A percentile compares a stretch with the other conserved stretches of the same genome.
phyloP scores from a whole-genome alignment of 1,139 yeast species.

The Geotrichum australiense region DNA sequence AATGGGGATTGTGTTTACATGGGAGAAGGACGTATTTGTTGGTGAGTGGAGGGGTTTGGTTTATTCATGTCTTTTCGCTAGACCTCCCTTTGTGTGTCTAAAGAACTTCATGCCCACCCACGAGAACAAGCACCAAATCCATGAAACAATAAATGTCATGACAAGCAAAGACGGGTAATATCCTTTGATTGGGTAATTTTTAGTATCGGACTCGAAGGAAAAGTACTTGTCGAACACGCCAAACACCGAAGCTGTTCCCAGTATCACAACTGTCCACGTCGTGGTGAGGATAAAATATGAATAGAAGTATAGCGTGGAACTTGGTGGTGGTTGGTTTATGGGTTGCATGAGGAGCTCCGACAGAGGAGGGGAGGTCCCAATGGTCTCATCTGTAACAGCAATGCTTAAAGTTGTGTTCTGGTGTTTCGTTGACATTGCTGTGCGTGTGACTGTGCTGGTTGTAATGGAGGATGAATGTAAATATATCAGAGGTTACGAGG shows the following conservation, averaged over 20 bases:
- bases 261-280: slow-evolving; percentile 27
- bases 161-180: slow-evolving; percentile 47
- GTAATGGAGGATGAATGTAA: too few species aligned
- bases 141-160: slow-evolving; percentile 48
- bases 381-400: too few species aligned
- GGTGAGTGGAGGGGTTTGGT: too few species aligned
- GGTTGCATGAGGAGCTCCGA: slow-evolving; percentile 10
- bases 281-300: slow-evolving; percentile 27
- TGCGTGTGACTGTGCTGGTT: too few species aligned
- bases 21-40: not conserved
- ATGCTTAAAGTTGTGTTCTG: too few species aligned
- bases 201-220: slow-evolving; percentile 11
- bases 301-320: slow-evolving; percentile 15
- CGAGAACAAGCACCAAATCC: slow-evolving; percentile 73
- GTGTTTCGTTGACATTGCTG: too few species aligned
- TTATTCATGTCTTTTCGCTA: slow-evolving; percentile 4
- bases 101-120: slow-evolving; percentile 77
- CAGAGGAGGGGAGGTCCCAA: slow-evolving; percentile 17
- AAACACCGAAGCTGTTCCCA: slow-evolving; percentile 27
- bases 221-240: slow-evolving; percentile 23
- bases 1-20: not conserved
- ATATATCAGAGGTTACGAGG: slow-evolving; percentile 1
- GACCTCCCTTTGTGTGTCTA: slow-evolving; percentile 61
- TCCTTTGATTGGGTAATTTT: slow-evolving; percentile 37
- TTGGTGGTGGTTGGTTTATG: not conserved